Base-by-base conservation (phyloP, 73 alveolate species). In the Stentor coeruleus region DNA sequence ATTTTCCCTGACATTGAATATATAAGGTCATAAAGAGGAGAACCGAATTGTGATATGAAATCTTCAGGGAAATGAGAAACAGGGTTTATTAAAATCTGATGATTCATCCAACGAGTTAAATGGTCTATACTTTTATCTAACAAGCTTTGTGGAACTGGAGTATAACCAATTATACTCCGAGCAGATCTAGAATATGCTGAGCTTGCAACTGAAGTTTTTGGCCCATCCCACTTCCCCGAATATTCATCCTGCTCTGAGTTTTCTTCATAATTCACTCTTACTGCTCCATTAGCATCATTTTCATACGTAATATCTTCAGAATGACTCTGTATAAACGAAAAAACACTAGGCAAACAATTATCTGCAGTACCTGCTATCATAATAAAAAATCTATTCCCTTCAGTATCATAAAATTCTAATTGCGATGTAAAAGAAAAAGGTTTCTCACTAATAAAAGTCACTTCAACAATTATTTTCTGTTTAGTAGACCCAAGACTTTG, bases 311-410 rank as follows among this genome's bases (percentile, higher is more conserved):
- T 87, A 73, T 92, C 97, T 58, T 90, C 96, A 30, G 85, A 88
- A 40, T 94, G 90, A 40, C 99, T 87, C 85, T 97, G 94, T 89
- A 95, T 85, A 89, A 90, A 97, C 3, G 98, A 84, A 85, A 88
- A 97, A 72, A 89, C 91, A 0, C 99, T 92, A 77, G 95, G 85
- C 76, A 97, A 40, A 66, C 98, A 95, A 87, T 97, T 97, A 85
- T 97, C 99, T 14, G 98, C 92, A 6, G 99, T 95, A 0, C 99
- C 99, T 38, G 98, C 89, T 39, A 95, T 96, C 3, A 97, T 95
- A 14, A 97, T 95, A 11, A 97, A 91, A 85, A 93, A 97, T 66
- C 91, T 95, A 74, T 97, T 95, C 26, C 98, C 99, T 82, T 93
- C 98, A 77, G 95, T 97, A 90, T 97, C 99, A 76, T 90, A 93